A percentile compares a stretch with the other conserved stretches of the same genome.
Evolutionary conservation across 2,329 filamentous ascomycete species (phyloP).

Genomic region (Fusarium piperis): DNA sequence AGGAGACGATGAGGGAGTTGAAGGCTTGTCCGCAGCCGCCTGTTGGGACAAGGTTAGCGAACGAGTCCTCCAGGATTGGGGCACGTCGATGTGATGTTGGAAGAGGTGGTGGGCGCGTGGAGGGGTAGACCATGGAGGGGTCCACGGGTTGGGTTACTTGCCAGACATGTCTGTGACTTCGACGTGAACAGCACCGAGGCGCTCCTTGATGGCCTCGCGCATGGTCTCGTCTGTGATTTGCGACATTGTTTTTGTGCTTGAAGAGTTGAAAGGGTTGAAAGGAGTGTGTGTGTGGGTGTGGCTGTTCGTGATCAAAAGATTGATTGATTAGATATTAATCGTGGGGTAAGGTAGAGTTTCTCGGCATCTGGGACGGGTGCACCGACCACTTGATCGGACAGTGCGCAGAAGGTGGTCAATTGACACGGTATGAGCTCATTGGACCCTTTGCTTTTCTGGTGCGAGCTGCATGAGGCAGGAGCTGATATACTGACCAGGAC

Average conservation of each 20-base stretch:
- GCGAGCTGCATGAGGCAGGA: background rate
- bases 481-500: background rate
- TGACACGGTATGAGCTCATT: constrained; percentile 50
- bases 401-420: background rate
- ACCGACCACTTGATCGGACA: constrained; percentile 14
- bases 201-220: constrained; percentile 72
- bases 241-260: constrained; percentile 53
- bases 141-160: constrained; percentile 54
- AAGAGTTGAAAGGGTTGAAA: background rate
- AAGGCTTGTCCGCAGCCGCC: constrained; percentile 71
- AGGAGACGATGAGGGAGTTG: constrained; percentile 68
- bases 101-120: background rate
- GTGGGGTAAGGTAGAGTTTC: constrained; percentile 30
- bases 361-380: background rate
- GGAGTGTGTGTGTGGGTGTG: background rate
- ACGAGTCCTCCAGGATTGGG: constrained; percentile 8
- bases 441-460: constrained; percentile 19
- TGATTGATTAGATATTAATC: constrained; percentile 52
- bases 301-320: constrained; percentile 25
- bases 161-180: constrained; percentile 93
- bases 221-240: constrained; percentile 79
- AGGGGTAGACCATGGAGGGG: constrained; percentile 13
- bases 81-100: background rate
- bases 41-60: constrained; percentile 40
- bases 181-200: constrained; percentile 80